These are phyloP conservation scores for Amaranthus palmeri DNA, from an alignment of 148 eudicot genomes.

Conservation along the genomic window DNA sequence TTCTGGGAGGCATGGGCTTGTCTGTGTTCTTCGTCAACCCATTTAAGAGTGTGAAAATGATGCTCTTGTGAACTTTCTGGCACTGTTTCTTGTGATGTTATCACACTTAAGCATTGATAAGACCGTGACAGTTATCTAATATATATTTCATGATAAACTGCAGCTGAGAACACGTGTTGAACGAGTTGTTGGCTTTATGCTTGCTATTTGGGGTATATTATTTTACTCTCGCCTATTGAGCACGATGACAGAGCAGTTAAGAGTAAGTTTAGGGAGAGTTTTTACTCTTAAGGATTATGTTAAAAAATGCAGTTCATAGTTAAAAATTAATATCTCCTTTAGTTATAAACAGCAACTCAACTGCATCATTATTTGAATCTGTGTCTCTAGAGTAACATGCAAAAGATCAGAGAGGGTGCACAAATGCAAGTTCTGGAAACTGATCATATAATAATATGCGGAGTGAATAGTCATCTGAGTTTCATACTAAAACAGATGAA, in stretches of 20 bases:
- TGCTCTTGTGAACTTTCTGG: constrained; percentile 24
- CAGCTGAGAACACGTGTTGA: constrained; percentile 80
- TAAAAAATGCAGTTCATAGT: constrained; percentile 3
- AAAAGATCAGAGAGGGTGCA: constrained; percentile 90
- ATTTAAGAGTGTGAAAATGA: constrained; percentile 58
- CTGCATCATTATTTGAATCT: not conserved
- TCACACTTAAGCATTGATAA: constrained; percentile 13
- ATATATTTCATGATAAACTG: constrained; percentile 26
- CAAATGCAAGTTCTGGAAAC: constrained; percentile 88
- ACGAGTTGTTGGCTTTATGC: constrained; percentile 82
- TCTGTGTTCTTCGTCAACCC: constrained; percentile 75
- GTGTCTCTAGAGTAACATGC: constrained; percentile 72
- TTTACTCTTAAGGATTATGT: constrained; percentile 6
- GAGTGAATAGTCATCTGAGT: constrained; percentile 76
- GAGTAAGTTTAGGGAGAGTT: constrained; percentile 54
- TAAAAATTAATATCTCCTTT: constrained; percentile 13
- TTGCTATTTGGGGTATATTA: constrained; percentile 98
- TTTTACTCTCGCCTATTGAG: constrained; percentile 92
- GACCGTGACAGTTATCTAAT: not conserved
- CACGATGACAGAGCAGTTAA: constrained; percentile 98
- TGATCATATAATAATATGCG: constrained; percentile 94
- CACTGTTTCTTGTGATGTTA: constrained; percentile 22
- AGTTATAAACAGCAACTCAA: constrained; percentile 7
- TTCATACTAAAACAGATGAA: constrained; percentile 85
- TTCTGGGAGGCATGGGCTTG: constrained; percentile 99